These are phyloP conservation scores for Phytophthora cryptogea DNA, from an alignment of 352 stramenopile genomes.

Conservation along the genomic window DNA sequence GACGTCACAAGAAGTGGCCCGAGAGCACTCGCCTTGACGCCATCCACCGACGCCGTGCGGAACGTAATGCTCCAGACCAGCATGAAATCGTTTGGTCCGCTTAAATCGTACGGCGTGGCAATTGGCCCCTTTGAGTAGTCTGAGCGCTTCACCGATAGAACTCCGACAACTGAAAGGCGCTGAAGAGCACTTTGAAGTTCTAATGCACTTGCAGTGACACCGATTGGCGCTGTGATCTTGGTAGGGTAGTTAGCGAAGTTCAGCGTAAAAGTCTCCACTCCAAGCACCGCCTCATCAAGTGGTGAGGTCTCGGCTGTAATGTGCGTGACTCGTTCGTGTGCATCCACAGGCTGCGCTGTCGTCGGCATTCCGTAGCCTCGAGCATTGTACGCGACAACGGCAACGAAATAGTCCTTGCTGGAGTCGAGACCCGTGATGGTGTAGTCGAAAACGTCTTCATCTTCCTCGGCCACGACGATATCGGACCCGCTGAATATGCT, in stretches of 20 bases:
- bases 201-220: conserved; percentile 52
- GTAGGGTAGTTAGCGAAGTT: conserved; percentile 58
- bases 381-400: conserved; percentile 84
- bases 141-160: conserved; percentile 57
- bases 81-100: conserved; percentile 37
- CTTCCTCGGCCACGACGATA: conserved; percentile 26
- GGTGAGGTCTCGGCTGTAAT: conserved; percentile 38
- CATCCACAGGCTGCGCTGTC: conserved; percentile 45
- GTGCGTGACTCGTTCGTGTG: conserved; percentile 57
- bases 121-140: conserved; percentile 62
- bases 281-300: conserved; percentile 38
- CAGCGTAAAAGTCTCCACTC: conserved; percentile 59
- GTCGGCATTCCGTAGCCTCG: conserved; percentile 67
- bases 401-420: conserved; percentile 72
- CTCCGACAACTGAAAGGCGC: conserved; percentile 48
- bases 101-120: conserved; percentile 50
- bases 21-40: conserved; percentile 51
- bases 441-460: conserved; percentile 22
- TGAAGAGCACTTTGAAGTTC: conserved; percentile 62
- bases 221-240: conserved; percentile 40
- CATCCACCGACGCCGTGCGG: conserved; percentile 46
- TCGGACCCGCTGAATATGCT: conserved; percentile 61
- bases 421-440: conserved; percentile 52
- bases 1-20: conserved; percentile 44
- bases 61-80: conserved; percentile 87